Conservation (phyloP, 257 asterid genomes). For the Penstemon davidsonii region DNA sequence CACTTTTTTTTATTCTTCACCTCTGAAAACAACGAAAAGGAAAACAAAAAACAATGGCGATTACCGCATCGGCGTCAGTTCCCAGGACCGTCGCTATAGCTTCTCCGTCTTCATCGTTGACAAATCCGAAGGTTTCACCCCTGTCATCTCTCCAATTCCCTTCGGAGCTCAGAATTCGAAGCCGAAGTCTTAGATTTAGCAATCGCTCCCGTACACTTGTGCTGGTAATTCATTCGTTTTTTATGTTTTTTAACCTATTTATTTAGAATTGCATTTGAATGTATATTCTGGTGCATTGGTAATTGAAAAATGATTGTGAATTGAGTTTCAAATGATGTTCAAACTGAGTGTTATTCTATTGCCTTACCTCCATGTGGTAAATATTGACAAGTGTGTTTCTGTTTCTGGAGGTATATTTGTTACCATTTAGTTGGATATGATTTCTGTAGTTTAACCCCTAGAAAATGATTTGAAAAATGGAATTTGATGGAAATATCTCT, state of each 20-base stretch:
- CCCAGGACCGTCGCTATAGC: conserved; percentile 30
- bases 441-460: neutral
- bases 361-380: neutral
- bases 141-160: conserved; percentile 61
- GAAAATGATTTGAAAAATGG: neutral
- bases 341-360: neutral
- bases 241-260: neutral
- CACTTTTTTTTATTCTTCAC: neutral
- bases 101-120: conserved; percentile 33
- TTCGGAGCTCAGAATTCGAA: conserved; percentile 40
- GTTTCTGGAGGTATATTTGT: neutral
- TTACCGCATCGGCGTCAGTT: conserved; percentile 48
- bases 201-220: conserved; percentile 41
- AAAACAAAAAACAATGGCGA: conserved; percentile 52
- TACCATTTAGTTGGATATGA: neutral
- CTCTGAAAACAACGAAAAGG: conserved; percentile 2
- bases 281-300: neutral
- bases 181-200: conserved; percentile 32
- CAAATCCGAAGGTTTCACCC: conserved; percentile 36
- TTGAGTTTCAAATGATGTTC: conserved; percentile 23
- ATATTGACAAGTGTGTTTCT: conserved; percentile 5
- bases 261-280: neutral
- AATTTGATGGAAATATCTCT: conserved; percentile 12
- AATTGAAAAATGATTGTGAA: neutral
- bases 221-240: conserved; percentile 40